These are phyloP conservation scores for Ophiostoma piceae DNA, from an alignment of 2,329 filamentous ascomycete species.

Conservation along the genomic window DNA sequence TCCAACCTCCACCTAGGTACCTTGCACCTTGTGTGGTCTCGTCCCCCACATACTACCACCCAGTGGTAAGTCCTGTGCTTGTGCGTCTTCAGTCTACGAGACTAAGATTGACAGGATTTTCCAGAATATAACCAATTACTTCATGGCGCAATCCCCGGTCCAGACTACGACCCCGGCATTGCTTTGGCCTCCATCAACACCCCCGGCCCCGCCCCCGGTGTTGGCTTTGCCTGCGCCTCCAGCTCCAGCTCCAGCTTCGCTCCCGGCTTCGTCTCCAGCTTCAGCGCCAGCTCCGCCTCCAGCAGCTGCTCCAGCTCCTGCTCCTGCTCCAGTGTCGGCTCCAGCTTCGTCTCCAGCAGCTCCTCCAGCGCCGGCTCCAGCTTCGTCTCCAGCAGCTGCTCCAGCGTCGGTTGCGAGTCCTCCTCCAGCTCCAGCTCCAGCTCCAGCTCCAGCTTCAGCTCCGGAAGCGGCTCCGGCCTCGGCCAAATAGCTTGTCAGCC, in stretches of 20 bases:
- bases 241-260: too few relatives aligned
- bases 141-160: neutral
- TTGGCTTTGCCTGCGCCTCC: too few relatives aligned
- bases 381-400: too few relatives aligned
- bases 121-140: slow-evolving; percentile 2
- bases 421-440: too few relatives aligned
- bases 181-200: too few relatives aligned
- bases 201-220: too few relatives aligned
- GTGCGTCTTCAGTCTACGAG: neutral
- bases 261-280: neutral
- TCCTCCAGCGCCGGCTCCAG: too few relatives aligned
- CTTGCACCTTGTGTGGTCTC: slow-evolving; percentile 1
- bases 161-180: too few relatives aligned
- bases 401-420: too few relatives aligned
- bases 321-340: neutral
- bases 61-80: neutral
- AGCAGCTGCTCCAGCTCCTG: neutral
- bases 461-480: too few relatives aligned
- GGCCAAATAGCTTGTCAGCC: too few relatives aligned
- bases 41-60: slow-evolving; percentile 7
- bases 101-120: slow-evolving; percentile 16
- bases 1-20: neutral
- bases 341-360: neutral
- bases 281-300: neutral
- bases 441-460: too few relatives aligned